Conservation (phyloP, 2,329 filamentous ascomycete genomes). For the Alternaria sp. region DNA sequence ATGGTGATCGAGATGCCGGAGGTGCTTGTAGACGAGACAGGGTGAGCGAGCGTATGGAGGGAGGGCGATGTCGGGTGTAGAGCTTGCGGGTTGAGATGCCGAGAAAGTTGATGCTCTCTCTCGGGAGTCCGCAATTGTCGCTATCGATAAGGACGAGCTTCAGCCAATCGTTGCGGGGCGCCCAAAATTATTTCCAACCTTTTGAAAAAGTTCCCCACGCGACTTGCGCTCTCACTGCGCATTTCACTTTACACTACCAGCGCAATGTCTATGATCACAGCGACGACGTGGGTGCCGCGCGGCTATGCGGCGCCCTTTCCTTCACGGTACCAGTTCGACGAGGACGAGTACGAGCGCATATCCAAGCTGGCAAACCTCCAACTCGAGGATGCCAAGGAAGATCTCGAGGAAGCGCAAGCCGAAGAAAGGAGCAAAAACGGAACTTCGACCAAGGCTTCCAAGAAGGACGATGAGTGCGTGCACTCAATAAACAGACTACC, state of each 20-base stretch:
- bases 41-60: not conserved
- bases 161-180: conserved; percentile 26
- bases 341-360: conserved; percentile 59
- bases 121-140: conserved; percentile 28
- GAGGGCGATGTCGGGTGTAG: not conserved
- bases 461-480: conserved; percentile 33
- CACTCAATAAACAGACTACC: not conserved
- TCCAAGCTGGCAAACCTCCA: conserved; percentile 64
- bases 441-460: conserved; percentile 18
- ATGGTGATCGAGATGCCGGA: conserved; percentile 22
- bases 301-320: conserved; percentile 59
- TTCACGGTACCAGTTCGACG: conserved; percentile 58
- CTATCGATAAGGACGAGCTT: conserved; percentile 28
- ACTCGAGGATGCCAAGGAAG: conserved; percentile 89
- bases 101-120: conserved; percentile 10
- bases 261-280: conserved; percentile 63
- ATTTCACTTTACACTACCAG: not conserved
- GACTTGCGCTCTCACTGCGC: conserved; percentile 15
- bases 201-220: conserved; percentile 18
- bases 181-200: conserved; percentile 22
- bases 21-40: not conserved
- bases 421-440: conserved; percentile 46
- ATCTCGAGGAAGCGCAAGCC: conserved; percentile 65
- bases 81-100: not conserved
- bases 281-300: conserved; percentile 60